Base-by-base conservation (phyloP, 2,329 filamentous ascomycete genomes). In the Colletotrichum sp. region DNA sequence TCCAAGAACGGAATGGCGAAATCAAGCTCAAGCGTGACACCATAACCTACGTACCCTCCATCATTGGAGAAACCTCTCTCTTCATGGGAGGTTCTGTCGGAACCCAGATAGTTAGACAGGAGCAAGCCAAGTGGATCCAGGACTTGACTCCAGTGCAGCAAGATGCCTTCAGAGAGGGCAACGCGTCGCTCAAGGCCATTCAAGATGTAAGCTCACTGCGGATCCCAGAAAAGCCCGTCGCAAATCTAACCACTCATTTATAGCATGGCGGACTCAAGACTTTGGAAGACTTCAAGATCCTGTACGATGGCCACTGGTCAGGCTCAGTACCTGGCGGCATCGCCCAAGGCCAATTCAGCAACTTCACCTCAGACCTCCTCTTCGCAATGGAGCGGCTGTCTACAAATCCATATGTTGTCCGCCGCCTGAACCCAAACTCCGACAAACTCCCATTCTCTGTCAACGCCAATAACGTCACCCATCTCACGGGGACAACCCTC, bases 251-350 rank as follows among this genome's bases (percentile, higher is more conserved):
- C n/a, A 24, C 0, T 30, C 16, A 15, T 18, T n/a, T 64, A 36
- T 21, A 83, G 82, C 78, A 79, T 69, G 80, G 80, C 16, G 79
- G 79, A 9, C 73, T 85, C n/a, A 78, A 80, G 32, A 80, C 80
- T 15, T 71, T 85, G 34, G 80, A 83, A 15, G 86, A 87, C 79
- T 88, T 85, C 74, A 79, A 78, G 28, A 79, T 84, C 26, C 80
- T 89, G 3, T 89, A 89, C 77, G 75, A 86, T 16, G 81, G 81
- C 12, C 81, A 87, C 75, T 88, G 86, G 85, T 80, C 80, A 10
- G 80, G 79, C 3, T 80, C 85, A 1, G 79, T 85, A 7, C 85
- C 86, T 79, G 81, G 34, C 84, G 82, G 57, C 12, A 60, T 60
- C 5, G 57, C 57, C 28, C 16, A 60, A 12, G 57, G 57, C 6